These are phyloP conservation scores for Penicillium nucicola DNA, from an alignment of 495 filamentous ascomycete species.

Conservation along the genomic window DNA sequence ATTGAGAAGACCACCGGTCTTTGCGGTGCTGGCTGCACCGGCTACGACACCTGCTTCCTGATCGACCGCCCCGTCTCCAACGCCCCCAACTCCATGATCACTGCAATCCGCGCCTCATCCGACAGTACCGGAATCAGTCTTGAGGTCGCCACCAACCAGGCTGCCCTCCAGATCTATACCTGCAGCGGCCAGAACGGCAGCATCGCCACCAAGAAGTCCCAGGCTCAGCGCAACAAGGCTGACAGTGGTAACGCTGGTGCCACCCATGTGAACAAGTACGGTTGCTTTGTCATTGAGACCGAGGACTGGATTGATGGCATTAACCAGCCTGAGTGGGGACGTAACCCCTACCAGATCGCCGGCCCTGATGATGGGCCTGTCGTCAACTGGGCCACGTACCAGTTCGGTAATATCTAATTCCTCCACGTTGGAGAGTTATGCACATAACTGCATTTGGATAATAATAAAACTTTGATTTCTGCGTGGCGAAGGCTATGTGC, in stretches of 20 bases:
- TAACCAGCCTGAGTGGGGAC: constrained; percentile 76
- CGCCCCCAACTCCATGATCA: constrained; percentile 59
- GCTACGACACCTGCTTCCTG: constrained; percentile 74
- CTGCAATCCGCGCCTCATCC: constrained; percentile 58
- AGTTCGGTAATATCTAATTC: constrained; percentile 45
- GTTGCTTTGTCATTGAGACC: constrained; percentile 66
- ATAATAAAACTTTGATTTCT: constrained; percentile 3
- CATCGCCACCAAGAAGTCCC: constrained; percentile 49
- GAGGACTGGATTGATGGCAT: constrained; percentile 75
- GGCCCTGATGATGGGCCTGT: constrained; percentile 60
- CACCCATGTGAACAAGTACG: constrained; percentile 55
- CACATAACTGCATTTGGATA: not conserved
- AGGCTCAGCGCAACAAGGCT: constrained; percentile 47
- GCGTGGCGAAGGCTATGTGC: not conserved
- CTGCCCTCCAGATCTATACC: constrained; percentile 73
- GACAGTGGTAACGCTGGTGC: constrained; percentile 35
- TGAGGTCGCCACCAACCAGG: constrained; percentile 71
- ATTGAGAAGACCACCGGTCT: constrained; percentile 58
- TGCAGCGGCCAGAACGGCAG: constrained; percentile 72
- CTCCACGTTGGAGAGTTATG: not conserved
- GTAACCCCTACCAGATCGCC: constrained; percentile 56
- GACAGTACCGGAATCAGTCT: constrained; percentile 63
- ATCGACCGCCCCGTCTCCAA: constrained; percentile 63
- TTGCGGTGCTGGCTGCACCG: constrained; percentile 71
- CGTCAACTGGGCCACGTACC: constrained; percentile 63